A percentile compares a stretch with the other conserved stretches of the same genome.
phyloP scores from a whole-genome alignment of 768 basidiomycete genomes.

The Lactifluus echinatus region DNA sequence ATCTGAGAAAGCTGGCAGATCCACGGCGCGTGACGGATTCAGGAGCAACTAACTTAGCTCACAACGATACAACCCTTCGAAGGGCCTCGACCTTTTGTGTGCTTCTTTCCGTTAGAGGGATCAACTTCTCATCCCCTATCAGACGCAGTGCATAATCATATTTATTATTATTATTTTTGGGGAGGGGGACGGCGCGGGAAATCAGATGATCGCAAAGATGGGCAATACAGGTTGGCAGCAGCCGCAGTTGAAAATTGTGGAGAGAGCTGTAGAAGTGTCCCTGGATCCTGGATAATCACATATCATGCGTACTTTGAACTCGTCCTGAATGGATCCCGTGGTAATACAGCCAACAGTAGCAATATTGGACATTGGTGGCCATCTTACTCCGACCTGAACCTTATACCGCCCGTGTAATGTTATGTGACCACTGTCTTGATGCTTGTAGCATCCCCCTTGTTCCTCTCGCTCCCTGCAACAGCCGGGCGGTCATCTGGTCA shows the following conservation, averaged over 20 bases:
- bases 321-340: slow-evolving; percentile 2
- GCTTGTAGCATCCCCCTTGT: not conserved
- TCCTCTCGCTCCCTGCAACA: not conserved
- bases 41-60: not conserved
- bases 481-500: not conserved
- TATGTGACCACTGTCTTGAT: not conserved
- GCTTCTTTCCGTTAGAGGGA: not conserved
- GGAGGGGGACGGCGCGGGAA: not conserved
- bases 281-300: not conserved
- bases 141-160: not conserved
- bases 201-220: not conserved
- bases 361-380: not conserved
- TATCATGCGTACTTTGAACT: not conserved
- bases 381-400: slow-evolving; percentile 1
- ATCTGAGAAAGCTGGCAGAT: not conserved
- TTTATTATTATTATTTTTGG: not conserved
- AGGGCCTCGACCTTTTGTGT: no score
- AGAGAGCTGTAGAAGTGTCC: not conserved
- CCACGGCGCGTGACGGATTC: not conserved
- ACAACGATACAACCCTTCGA: not conserved
- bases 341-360: not conserved
- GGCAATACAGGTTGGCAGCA: not conserved
- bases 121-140: no score
- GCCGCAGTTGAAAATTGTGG: not conserved
- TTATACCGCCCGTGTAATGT: not conserved